A percentile compares a stretch with the other conserved stretches of the same genome.
These are phyloP conservation scores for Geoglossum glabrum DNA, from an alignment of 495 filamentous ascomycete species.

Conservation along the genomic window DNA sequence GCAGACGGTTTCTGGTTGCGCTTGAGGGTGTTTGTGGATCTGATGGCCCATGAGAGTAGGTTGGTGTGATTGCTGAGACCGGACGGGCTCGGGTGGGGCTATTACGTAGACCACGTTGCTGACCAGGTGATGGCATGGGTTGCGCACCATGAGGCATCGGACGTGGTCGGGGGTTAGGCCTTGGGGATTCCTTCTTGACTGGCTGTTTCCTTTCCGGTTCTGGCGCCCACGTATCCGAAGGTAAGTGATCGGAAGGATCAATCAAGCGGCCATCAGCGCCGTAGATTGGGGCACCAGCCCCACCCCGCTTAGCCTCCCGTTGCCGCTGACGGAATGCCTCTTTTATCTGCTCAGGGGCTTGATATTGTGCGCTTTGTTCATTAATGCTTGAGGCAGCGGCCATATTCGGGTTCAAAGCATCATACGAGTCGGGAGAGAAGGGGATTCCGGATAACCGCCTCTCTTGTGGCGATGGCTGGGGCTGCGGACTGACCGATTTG, in stretches of 20 bases:
- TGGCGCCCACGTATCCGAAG: slow-evolving; percentile 77
- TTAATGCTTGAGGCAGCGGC: slow-evolving; percentile 5
- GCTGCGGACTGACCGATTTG: slow-evolving; percentile 62
- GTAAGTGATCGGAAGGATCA: slow-evolving; percentile 85
- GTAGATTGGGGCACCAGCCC: slow-evolving; percentile 38
- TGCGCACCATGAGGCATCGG: slow-evolving; percentile 27
- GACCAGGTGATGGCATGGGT: slow-evolving; percentile 14
- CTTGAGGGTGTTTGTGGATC: slow-evolving; percentile 17
- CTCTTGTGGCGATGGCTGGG: slow-evolving; percentile 29
- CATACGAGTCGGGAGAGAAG: slow-evolving; percentile 79
- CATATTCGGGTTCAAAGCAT: slow-evolving; percentile 42
- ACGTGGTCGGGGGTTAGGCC: slow-evolving; percentile 25
- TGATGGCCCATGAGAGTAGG: slow-evolving; percentile 6
- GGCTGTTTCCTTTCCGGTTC: slow-evolving; percentile 64
- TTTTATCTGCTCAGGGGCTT: slow-evolving; percentile 4
- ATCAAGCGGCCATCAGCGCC: slow-evolving; percentile 70
- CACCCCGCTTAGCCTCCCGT: background rate
- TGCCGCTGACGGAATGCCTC: background rate
- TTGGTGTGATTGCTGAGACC: slow-evolving; percentile 5
- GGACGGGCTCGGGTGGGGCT: slow-evolving; percentile 5
- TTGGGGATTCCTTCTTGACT: slow-evolving; percentile 23
- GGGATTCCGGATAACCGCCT: slow-evolving; percentile 44
- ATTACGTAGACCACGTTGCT: background rate
- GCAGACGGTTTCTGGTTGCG: slow-evolving; percentile 33
- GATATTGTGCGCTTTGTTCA: slow-evolving; percentile 1